Conservation (phyloP, 352 stramenopile genomes). For the Pythium dissimile region DNA sequence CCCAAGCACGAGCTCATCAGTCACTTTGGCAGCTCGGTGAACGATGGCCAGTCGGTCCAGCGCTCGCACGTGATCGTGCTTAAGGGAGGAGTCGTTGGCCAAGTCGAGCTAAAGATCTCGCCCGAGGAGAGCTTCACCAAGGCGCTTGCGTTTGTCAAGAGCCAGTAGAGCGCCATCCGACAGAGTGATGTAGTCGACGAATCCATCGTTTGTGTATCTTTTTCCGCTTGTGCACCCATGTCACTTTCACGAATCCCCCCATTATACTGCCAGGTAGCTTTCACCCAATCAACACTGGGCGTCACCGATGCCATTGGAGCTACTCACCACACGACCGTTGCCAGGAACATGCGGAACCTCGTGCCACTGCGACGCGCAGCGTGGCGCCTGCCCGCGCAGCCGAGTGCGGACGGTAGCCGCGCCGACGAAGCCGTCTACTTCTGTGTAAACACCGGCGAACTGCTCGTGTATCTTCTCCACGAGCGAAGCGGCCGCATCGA, state of each 20-base stretch:
- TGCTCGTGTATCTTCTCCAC: slow-evolving; percentile 20
- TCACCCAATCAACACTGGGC: slow-evolving; percentile 9
- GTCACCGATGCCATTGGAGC: too few species aligned
- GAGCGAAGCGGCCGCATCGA: slow-evolving; percentile 18
- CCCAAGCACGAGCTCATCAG: slow-evolving; percentile 71
- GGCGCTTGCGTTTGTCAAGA: slow-evolving; percentile 62
- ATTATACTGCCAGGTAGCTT: background rate
- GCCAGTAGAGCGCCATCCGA: slow-evolving; percentile 8
- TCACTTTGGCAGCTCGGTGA: slow-evolving; percentile 75
- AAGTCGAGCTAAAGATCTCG: slow-evolving; percentile 70
- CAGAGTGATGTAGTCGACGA: background rate
- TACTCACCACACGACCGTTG: too few species aligned
- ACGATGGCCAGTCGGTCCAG: slow-evolving; percentile 55
- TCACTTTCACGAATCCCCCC: background rate
- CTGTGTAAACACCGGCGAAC: slow-evolving; percentile 32
- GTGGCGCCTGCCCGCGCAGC: slow-evolving; percentile 30
- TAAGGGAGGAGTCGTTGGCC: slow-evolving; percentile 63
- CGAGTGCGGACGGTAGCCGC: background rate
- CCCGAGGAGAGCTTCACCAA: slow-evolving; percentile 82
- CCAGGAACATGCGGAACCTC: slow-evolving; percentile 52
- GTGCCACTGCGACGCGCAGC: slow-evolving; percentile 43
- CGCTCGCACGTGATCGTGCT: slow-evolving; percentile 85
- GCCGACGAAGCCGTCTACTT: slow-evolving; percentile 14
- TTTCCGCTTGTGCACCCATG: too few species aligned
- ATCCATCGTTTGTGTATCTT: too few species aligned